Evolutionary conservation across 306 rosid species (phyloP).

Genomic region (Dalbergia cultrata): DNA sequence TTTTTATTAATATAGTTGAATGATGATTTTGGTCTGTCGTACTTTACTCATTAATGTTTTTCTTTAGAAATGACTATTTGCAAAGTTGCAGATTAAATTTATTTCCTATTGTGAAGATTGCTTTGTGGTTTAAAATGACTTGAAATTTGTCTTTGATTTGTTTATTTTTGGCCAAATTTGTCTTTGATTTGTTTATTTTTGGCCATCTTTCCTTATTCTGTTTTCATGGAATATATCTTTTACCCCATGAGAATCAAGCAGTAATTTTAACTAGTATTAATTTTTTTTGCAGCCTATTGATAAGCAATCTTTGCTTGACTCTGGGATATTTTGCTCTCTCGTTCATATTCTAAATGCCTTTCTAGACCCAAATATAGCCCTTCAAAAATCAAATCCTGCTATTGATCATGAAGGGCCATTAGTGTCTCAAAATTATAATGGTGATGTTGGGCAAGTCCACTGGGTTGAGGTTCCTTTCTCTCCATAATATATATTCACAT

Average conservation of each 20-base stretch:
- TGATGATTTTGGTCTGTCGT: conserved; percentile 27
- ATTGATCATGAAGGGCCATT: conserved; percentile 56
- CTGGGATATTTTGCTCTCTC: conserved; percentile 98
- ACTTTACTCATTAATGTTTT: conserved; percentile 11
- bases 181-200: not conserved
- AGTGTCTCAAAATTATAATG: conserved; percentile 50
- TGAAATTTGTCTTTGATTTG: too few relatives aligned
- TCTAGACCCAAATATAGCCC: conserved; percentile 77
- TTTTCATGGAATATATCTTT: not conserved
- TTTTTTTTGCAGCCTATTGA: conserved; percentile 81
- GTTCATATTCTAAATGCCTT: conserved; percentile 84
- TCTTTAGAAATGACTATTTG: conserved; percentile 6
- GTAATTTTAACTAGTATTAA: not conserved
- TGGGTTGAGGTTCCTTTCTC: conserved; percentile 84
- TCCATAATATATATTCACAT: conserved; percentile 1
- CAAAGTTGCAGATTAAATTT: conserved; percentile 11
- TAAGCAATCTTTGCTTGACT: conserved; percentile 97
- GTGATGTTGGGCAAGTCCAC: conserved; percentile 63
- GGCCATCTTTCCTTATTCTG: conserved; percentile 10
- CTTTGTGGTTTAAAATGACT: conserved; percentile 11
- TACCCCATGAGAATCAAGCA: conserved; percentile 29
- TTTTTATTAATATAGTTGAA: conserved; percentile 33
- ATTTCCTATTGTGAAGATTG: conserved; percentile 22
- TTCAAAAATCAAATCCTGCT: conserved; percentile 59
- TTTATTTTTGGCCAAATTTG: too few relatives aligned